Percentiles rank a stretch among this genome's conserved stretches.
phyloP scores from a whole-genome alignment of 306 rosid species.

The Adenanthera pavonina region DNA sequence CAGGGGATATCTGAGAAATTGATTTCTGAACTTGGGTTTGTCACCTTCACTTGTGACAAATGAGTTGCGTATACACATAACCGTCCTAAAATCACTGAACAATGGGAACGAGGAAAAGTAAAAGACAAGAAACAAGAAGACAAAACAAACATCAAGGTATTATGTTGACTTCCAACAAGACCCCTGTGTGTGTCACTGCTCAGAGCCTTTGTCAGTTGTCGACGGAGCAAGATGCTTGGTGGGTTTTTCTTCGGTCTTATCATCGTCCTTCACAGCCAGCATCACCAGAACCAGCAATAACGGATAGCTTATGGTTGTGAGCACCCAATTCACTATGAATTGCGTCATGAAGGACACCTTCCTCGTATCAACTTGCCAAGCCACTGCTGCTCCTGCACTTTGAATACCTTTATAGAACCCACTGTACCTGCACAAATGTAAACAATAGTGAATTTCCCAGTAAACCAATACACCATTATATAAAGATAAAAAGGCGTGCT shows the following conservation, averaged over 20 bases:
- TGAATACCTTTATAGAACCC: conserved; percentile 94
- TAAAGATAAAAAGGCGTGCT: too few species aligned
- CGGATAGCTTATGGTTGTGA: conserved; percentile 74
- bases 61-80: conserved; percentile 17
- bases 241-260: conserved; percentile 36
- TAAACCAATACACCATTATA: too few species aligned
- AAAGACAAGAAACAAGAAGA: conserved; percentile 27
- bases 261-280: conserved; percentile 74
- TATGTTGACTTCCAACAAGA: background rate
- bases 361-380: conserved; percentile 84
- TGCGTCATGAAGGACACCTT: conserved; percentile 62
- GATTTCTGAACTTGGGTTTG: background rate
- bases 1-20: background rate
- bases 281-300: conserved; percentile 58
- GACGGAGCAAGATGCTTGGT: conserved; percentile 45
- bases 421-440: conserved; percentile 57
- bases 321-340: conserved; percentile 69
- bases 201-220: conserved; percentile 20
- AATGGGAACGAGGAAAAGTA: background rate
- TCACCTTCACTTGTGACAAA: conserved; percentile 7
- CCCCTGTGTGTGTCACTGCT: background rate
- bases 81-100: background rate
- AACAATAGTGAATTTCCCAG: background rate
- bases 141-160: background rate
- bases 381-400: conserved; percentile 97